phyloP scores from a whole-genome alignment of 2,329 filamentous ascomycete species.

The Xylogone sp. region DNA sequence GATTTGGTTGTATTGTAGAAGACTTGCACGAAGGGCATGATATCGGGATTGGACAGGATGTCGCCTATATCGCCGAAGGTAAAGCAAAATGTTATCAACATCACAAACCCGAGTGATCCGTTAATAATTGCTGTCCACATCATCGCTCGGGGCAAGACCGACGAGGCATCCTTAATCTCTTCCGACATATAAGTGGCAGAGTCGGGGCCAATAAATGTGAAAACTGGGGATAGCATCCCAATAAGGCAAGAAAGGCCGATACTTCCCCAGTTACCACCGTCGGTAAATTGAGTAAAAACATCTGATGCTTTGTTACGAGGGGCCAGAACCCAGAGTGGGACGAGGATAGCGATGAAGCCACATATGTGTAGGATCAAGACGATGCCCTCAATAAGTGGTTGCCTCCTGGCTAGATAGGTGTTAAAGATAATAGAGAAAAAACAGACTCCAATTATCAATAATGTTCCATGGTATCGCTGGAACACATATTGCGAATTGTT shows the following conservation, averaged over 20 bases:
- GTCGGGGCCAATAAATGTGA: slow-evolving; percentile 11
- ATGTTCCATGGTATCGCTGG: slow-evolving; percentile 36
- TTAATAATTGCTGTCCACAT: slow-evolving; percentile 42
- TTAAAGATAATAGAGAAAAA: slow-evolving; percentile 37
- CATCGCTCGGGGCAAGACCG: slow-evolving; percentile 42
- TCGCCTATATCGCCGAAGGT: slow-evolving; percentile 31
- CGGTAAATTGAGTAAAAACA: slow-evolving; percentile 25
- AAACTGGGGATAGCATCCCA: slow-evolving; percentile 31
- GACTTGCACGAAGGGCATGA: slow-evolving; percentile 46
- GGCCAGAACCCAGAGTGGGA: slow-evolving; percentile 29
- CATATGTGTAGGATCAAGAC: slow-evolving; percentile 39
- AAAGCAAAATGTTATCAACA: slow-evolving; percentile 31
- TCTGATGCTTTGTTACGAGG: slow-evolving; percentile 7
- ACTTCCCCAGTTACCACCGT: slow-evolving; percentile 26
- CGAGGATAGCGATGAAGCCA: slow-evolving; percentile 39
- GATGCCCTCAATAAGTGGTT: slow-evolving; percentile 38
- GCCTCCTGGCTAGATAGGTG: slow-evolving; percentile 31
- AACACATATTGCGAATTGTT: slow-evolving; percentile 32
- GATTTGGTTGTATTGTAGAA: slow-evolving; percentile 41
- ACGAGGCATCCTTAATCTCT: slow-evolving; percentile 41
- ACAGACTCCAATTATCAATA: slow-evolving; percentile 37
- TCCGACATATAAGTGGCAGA: slow-evolving; percentile 37
- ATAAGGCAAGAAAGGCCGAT: slow-evolving; percentile 29
- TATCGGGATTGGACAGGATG: slow-evolving; percentile 35
- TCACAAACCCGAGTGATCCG: slow-evolving; percentile 38